Evolutionary conservation across 176 grass and related monocot species (phyloP).

Genomic region (Carex myosuroides): DNA sequence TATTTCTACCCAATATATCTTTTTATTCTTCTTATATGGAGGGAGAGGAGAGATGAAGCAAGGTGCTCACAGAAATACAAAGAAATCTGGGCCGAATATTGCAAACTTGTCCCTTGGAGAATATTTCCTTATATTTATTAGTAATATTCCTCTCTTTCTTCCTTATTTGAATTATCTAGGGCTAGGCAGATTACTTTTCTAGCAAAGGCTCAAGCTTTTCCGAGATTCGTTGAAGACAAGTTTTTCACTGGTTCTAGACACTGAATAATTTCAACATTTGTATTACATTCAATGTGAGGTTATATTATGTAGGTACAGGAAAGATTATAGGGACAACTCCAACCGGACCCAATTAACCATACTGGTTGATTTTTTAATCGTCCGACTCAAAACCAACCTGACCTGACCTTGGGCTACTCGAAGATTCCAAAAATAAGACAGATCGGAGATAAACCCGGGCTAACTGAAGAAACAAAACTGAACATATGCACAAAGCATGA

Average conservation of each 20-base stretch:
- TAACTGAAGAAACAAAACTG: too few species aligned
- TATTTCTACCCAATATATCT: constrained; percentile 94
- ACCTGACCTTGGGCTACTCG: neutral
- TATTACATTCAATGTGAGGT: neutral
- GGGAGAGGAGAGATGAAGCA: constrained; percentile 81
- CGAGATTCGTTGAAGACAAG: neutral
- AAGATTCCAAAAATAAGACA: too few species aligned
- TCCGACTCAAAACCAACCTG: neutral
- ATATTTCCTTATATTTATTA: constrained; percentile 80
- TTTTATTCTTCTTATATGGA: constrained; percentile 87
- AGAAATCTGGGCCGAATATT: constrained; percentile 83
- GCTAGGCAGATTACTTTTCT: neutral
- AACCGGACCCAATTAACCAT: neutral
- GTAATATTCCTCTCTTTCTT: neutral
- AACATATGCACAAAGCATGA: too few species aligned
- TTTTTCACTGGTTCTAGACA: neutral
- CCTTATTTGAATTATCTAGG: neutral
- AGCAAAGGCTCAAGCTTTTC: neutral
- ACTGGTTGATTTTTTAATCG: neutral
- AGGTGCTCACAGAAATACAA: constrained; percentile 90
- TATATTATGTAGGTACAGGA: neutral
- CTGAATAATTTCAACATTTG: neutral
- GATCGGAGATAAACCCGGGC: too few species aligned
- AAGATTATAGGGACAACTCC: neutral
- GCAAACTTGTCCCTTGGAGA: constrained; percentile 78